Evolutionary conservation across 768 basidiomycete genomes (phyloP).

Genomic region (Pleurotus tuber-regium): DNA sequence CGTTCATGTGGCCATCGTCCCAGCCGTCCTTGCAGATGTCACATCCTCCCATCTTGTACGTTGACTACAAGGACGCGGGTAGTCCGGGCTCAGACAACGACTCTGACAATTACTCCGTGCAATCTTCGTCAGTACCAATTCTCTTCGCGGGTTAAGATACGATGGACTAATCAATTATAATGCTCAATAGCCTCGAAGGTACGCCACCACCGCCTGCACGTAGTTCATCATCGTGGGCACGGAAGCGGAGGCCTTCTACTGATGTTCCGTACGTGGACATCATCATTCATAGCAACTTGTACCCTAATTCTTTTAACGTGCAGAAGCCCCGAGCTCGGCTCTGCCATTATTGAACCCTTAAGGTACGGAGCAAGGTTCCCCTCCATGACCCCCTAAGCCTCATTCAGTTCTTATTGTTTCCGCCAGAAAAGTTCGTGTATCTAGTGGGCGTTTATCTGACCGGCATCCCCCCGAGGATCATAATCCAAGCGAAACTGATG

Average conservation of each 20-base stretch:
- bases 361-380: slow-evolving; percentile 9
- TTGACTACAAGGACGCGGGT: slow-evolving; percentile 15
- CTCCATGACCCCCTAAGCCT: slow-evolving; percentile 6
- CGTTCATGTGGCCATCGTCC: slow-evolving; percentile 47
- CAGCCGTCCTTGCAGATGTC: slow-evolving; percentile 42
- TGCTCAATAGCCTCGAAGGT: slow-evolving; percentile 3
- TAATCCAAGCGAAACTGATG: slow-evolving; percentile 4
- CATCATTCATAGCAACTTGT: neutral
- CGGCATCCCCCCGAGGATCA: slow-evolving; percentile 6
- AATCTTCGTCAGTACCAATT: slow-evolving; percentile 5
- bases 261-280: slow-evolving; percentile 6
- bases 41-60: slow-evolving; percentile 36
- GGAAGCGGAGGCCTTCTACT: slow-evolving; percentile 5
- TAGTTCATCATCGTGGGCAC: slow-evolving; percentile 3
- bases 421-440: slow-evolving; percentile 9
- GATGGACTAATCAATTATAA: too few species aligned
- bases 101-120: slow-evolving; percentile 8
- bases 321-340: slow-evolving; percentile 7
- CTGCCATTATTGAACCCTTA: slow-evolving; percentile 11
- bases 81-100: slow-evolving; percentile 7
- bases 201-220: slow-evolving; percentile 5
- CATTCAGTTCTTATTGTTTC: slow-evolving; percentile 9
- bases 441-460: slow-evolving; percentile 11
- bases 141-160: too few species aligned
- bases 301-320: neutral